These are phyloP conservation scores for Hansenula anomala DNA, from an alignment of 1,139 yeast species.

Conservation along the genomic window DNA sequence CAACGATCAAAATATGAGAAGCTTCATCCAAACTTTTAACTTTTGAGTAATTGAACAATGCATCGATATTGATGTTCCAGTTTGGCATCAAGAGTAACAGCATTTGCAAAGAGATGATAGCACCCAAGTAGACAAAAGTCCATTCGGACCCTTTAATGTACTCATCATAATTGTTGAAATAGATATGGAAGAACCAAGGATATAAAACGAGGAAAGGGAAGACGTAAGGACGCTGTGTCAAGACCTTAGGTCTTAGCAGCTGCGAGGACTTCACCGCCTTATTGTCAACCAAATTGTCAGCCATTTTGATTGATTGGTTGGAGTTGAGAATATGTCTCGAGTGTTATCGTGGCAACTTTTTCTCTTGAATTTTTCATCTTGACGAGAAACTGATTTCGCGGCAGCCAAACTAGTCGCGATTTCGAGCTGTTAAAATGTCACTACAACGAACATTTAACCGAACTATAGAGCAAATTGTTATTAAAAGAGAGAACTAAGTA, in stretches of 20 bases:
- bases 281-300: constrained; percentile 27
- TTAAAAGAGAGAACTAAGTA: too few species aligned
- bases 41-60: constrained; percentile 61
- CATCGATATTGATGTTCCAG: constrained; percentile 78
- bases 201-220: constrained; percentile 81
- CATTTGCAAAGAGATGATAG: constrained; percentile 67
- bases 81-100: constrained; percentile 89
- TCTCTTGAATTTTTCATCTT: too few species aligned
- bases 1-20: constrained; percentile 65
- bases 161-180: constrained; percentile 64
- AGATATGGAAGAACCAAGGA: constrained; percentile 69
- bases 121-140: constrained; percentile 83
- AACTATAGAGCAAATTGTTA: too few species aligned
- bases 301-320: constrained; percentile 2
- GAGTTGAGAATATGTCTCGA: not conserved
- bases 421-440: too few species aligned
- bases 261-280: constrained; percentile 35
- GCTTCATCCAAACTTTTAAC: constrained; percentile 60
- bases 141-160: constrained; percentile 74
- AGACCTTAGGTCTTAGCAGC: constrained; percentile 66
- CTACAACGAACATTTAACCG: too few species aligned
- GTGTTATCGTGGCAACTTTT: constrained; percentile 1
- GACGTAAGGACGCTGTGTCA: constrained; percentile 67
- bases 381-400: too few species aligned
- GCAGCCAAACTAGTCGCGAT: too few species aligned